Evolutionary conservation across 2,329 filamentous ascomycete species (phyloP).

Genomic region (Monosporascus sp.): DNA sequence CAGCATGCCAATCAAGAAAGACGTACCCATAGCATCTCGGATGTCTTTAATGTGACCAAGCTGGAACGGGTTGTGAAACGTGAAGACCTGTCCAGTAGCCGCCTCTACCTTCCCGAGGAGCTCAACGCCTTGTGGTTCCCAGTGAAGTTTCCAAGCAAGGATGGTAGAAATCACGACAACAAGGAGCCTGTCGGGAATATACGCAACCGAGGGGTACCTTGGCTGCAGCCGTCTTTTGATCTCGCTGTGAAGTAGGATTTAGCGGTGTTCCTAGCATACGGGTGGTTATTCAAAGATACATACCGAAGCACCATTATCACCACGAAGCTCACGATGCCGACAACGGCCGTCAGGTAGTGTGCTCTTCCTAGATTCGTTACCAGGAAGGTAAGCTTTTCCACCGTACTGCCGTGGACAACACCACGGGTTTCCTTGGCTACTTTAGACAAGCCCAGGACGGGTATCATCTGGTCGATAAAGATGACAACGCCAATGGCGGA

Average conservation of each 20-base stretch:
- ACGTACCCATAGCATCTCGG: conserved; percentile 80
- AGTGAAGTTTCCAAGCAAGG: conserved; percentile 69
- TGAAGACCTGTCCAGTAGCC: conserved; percentile 65
- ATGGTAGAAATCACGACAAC: conserved; percentile 83
- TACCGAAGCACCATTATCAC: conserved; percentile 90
- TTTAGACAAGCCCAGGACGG: conserved; percentile 73
- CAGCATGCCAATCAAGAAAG: conserved; percentile 87
- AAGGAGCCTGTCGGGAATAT: conserved; percentile 85
- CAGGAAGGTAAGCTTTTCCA: conserved; percentile 82
- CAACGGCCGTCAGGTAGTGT: conserved; percentile 69
- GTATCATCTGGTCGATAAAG: conserved; percentile 88
- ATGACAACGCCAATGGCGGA: conserved; percentile 96
- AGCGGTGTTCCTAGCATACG: neutral
- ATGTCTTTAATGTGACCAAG: conserved; percentile 74
- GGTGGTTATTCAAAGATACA: conserved; percentile 18
- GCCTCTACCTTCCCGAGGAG: conserved; percentile 80
- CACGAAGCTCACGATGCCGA: conserved; percentile 74
- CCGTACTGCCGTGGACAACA: conserved; percentile 78
- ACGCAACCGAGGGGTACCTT: conserved; percentile 74
- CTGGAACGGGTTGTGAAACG: conserved; percentile 82
- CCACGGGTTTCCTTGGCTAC: conserved; percentile 56
- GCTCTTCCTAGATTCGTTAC: conserved; percentile 58
- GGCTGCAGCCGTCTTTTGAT: conserved; percentile 78
- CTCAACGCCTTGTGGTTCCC: conserved; percentile 75
- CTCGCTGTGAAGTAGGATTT: conserved; percentile 46